These are phyloP conservation scores for Allium sativum DNA, from an alignment of 106 monocot species.

Conservation along the genomic window DNA sequence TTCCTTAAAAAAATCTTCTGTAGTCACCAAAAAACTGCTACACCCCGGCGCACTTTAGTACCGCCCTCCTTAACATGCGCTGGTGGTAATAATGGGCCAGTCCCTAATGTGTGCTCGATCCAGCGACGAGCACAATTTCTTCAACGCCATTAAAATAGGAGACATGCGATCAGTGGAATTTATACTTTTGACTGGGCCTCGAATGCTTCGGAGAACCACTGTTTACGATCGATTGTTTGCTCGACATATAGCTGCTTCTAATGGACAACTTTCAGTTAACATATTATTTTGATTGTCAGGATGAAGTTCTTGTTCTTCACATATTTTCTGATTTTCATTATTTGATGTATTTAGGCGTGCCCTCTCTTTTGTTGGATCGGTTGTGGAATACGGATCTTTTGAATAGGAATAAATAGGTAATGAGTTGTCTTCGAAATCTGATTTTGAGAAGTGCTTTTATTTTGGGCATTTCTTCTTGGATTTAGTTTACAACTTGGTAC, in stretches of 20 bases:
- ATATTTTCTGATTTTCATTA: background rate
- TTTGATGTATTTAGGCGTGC: slow-evolving; percentile 30
- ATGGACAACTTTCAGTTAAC: slow-evolving; percentile 57
- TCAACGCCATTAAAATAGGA: slow-evolving; percentile 52
- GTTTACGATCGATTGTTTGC: slow-evolving; percentile 73
- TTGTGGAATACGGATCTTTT: slow-evolving; percentile 38
- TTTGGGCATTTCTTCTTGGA: background rate
- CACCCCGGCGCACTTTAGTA: background rate
- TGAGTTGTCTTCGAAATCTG: slow-evolving; percentile 9
- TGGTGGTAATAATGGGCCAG: slow-evolving; percentile 53
- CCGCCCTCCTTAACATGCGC: slow-evolving; percentile 3
- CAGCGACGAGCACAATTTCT: slow-evolving; percentile 51
- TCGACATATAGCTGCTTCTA: slow-evolving; percentile 83
- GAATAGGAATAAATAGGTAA: slow-evolving; percentile 73
- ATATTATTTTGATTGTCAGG: background rate
- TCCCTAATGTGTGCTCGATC: slow-evolving; percentile 48
- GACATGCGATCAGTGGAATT: slow-evolving; percentile 29
- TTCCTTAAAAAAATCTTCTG: too few species aligned
- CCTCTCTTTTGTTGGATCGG: slow-evolving; percentile 47
- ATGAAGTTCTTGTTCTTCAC: background rate
- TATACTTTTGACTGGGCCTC: slow-evolving; percentile 23
- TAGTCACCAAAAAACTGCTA: too few species aligned
- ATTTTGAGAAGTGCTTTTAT: background rate
- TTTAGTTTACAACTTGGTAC: too few species aligned
- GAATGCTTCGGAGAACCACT: slow-evolving; percentile 31